These are phyloP conservation scores for Neofusicoccum ribis DNA, from an alignment of 2,329 filamentous ascomycete species.

Conservation along the genomic window DNA sequence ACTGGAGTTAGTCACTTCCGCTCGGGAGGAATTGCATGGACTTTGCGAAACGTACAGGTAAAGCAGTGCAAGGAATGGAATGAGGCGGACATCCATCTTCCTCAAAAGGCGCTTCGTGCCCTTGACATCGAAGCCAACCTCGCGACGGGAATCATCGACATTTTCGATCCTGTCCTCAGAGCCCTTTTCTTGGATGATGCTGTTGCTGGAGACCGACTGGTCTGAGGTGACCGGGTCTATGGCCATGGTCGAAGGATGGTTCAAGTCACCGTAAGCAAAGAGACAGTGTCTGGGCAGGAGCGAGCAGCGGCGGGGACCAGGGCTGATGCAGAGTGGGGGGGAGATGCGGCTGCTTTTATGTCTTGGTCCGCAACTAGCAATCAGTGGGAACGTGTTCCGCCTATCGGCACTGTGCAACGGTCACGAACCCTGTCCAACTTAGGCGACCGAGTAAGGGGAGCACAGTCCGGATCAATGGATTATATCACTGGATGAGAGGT, in stretches of 20 bases:
- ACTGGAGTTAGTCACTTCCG: neutral
- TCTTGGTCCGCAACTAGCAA: neutral
- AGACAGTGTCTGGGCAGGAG: neutral
- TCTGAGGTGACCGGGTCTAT: slow-evolving; percentile 2
- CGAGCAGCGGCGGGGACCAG: neutral
- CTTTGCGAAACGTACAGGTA: slow-evolving; percentile 47
- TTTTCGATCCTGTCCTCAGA: slow-evolving; percentile 7
- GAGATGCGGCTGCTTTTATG: slow-evolving; percentile 9
- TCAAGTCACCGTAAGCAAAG: neutral
- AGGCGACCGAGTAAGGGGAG: slow-evolving; percentile 12
- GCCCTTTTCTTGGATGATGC: neutral
- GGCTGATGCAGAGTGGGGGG: neutral
- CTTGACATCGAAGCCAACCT: slow-evolving; percentile 35
- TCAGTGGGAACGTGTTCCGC: slow-evolving; percentile 1
- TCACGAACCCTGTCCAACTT: slow-evolving; percentile 6
- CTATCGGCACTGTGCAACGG: slow-evolving; percentile 15
- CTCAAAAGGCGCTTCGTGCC: slow-evolving; percentile 54
- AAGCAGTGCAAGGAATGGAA: slow-evolving; percentile 61
- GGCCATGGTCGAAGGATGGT: neutral
- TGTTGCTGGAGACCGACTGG: slow-evolving; percentile 7
- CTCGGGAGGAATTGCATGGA: neutral
- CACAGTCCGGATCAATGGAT: slow-evolving; percentile 9
- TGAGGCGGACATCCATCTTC: slow-evolving; percentile 57
- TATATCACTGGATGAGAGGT: neutral
- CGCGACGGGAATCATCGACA: neutral